Base-by-base conservation (phyloP, 306 rosid genomes). In the Neltuma alba region DNA sequence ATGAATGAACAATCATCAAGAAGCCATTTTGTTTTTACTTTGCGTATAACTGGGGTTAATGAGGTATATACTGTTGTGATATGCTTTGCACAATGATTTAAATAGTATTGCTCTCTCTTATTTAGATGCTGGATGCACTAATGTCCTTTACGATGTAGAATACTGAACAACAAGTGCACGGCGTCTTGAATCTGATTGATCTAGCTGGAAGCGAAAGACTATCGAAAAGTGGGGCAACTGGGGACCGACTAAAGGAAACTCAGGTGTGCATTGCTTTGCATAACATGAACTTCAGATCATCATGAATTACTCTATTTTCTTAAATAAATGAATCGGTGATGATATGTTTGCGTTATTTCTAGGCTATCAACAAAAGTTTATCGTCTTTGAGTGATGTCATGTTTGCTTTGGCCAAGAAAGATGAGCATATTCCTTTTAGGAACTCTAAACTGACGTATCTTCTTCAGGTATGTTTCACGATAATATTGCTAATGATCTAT, bases 1-100 rank as follows among this genome's bases (percentile, higher is more conserved):
- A 95, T 95, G 99, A 92, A 95, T 65, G 99, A 95, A 72, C 98
- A 95, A 42, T 95, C 99, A 42, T 95, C 99, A 6, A 92, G 98
- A 85, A 95, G 99, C 77, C 98, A 95, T 79, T 84, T 95, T 47
- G 99, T 95, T 78, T 93, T 95, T 83, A 92, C 96, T 61, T 77
- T 95, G 89, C 98, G 98, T 30, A 95, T 95, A 70, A 81, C 88
- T 72, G 97, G 99, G 38, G 83, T 85, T 64, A 92, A 95, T 76
- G 92, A 92, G 98, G 99, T 86, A 88, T 80, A 77, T 70, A 12
- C 21, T 73, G 34, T 72, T 2, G 10, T 55, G 41, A 21, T 58
- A 58, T 58, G 2, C 42, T 16, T 33, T 63, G 14, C 42, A 28
- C 72, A 48, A 41, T 63, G n/a, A 31, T 42, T 28, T 58, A 55